A percentile compares a stretch with the other conserved stretches of the same genome.
phyloP scores from a whole-genome alignment of 169 alveolate species.

The Plasmodium vinckei region DNA sequence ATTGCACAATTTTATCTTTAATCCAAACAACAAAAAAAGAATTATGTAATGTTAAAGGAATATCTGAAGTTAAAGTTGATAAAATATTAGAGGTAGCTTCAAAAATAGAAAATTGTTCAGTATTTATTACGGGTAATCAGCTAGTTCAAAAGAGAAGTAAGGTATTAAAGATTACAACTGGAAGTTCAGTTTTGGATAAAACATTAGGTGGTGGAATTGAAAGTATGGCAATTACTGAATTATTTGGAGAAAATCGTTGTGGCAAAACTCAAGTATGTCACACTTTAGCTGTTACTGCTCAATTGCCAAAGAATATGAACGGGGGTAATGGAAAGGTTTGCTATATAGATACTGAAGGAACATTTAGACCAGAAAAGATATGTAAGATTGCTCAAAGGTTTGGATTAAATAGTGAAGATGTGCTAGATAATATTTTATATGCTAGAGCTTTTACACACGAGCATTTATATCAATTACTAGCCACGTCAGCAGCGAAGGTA shows the following conservation, averaged over 20 bases:
- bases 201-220: conserved; percentile 97
- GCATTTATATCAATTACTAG: conserved; percentile 63
- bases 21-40: conserved; percentile 88
- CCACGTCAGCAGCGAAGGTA: conserved; percentile 78
- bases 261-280: conserved; percentile 98
- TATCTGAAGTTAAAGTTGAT: conserved; percentile 95
- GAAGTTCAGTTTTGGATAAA: conserved; percentile 89
- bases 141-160: conserved; percentile 62
- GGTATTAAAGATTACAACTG: conserved; percentile 74
- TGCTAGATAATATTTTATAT: conserved; percentile 95
- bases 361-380: conserved; percentile 98
- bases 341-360: conserved; percentile 99
- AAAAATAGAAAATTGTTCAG: conserved; percentile 79
- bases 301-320: conserved; percentile 91
- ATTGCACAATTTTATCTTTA: conserved; percentile 90
- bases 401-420: conserved; percentile 92
- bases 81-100: conserved; percentile 92
- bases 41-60: conserved; percentile 91
- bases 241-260: conserved; percentile 97
- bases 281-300: conserved; percentile 93
- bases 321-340: conserved; percentile 96
- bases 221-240: conserved; percentile 94
- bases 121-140: conserved; percentile 76
- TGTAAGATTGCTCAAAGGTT: conserved; percentile 88
- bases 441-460: conserved; percentile 95